Evolutionary conservation across 2,329 filamentous ascomycete species (phyloP), one percentile per base, ranked within the genome.

Genomic region (Aspergillus luchuensis): DNA sequence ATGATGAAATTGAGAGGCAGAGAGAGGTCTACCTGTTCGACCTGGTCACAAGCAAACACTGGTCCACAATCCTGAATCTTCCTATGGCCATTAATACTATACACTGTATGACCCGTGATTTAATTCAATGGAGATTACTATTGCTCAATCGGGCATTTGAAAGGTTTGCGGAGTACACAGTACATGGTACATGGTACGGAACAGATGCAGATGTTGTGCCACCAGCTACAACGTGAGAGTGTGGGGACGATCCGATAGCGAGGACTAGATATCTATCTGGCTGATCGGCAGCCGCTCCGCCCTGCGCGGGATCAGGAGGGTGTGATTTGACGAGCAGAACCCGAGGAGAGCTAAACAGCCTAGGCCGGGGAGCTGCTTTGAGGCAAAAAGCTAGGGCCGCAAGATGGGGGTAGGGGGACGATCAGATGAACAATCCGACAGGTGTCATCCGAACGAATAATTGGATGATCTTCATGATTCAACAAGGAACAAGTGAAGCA

Each of bases 371-470:
- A 28, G 36, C 17, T 49, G 41, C 30, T 28, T 28, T 45, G 41
- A 55, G 43, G 33, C 33, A 36, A 10, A 50, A 50, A 33, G 28
- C 25, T 33, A 50, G 25, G 47, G 8, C 47, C 47, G 25, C 47
- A 17, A 17, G 23, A 58, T 48, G 57, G 11, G 57, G 25, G 25
- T 28, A 28, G 25, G 28, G 8, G 51, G 13, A 30, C 36, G 33
- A 58, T 63, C 55, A 63, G 61, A 63, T 60, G 61, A 56, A 51
- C 55, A 63, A 50, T 48, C 28, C 43, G 28, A 55, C 50, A 17
- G n/a, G 51, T 36, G 56, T 53, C 56, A 58, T 58, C 56, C 33
- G 49, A 53, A 30, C 56, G 36, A 33, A n/a, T 36, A n/a, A 36
- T 49, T 54, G 38, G 25, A 38, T 39, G 30, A 38, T 36, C n/a